Evolutionary conservation across 306 rosid genomes (phyloP).

Genomic region (Datisca glomerata): DNA sequence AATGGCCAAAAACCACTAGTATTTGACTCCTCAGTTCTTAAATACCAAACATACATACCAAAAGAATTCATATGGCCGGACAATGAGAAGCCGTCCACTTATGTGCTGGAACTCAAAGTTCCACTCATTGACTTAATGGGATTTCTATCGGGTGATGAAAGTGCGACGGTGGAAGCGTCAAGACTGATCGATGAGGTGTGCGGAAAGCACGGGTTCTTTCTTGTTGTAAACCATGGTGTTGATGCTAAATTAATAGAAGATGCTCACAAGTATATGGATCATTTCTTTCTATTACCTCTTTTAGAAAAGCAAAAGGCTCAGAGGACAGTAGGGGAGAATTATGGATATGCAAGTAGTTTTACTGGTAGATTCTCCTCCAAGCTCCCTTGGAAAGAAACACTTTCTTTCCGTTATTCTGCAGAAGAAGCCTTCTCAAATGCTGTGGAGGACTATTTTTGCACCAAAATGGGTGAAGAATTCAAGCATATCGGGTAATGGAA

Average conservation of each 20-base stretch:
- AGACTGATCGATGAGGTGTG: background rate
- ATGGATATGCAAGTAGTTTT: slow-evolving; percentile 57
- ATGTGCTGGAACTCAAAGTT: background rate
- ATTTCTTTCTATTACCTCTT: slow-evolving; percentile 40
- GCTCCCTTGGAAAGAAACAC: slow-evolving; percentile 60
- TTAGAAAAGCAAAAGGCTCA: slow-evolving; percentile 43
- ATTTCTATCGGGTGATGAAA: background rate
- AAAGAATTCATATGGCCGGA: background rate
- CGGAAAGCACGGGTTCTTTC: too few relatives aligned
- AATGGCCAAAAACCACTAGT: too few relatives aligned
- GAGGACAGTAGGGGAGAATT: slow-evolving; percentile 49
- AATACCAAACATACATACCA: background rate
- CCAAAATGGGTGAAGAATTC: slow-evolving; percentile 30
- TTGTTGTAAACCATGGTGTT: too few relatives aligned
- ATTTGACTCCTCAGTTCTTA: background rate
- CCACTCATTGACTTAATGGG: background rate
- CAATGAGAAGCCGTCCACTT: background rate
- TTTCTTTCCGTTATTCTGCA: too few relatives aligned
- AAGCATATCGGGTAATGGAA: slow-evolving; percentile 29
- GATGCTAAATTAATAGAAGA: too few relatives aligned
- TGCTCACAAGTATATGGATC: slow-evolving; percentile 36
- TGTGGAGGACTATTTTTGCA: slow-evolving; percentile 8
- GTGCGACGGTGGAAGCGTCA: background rate
- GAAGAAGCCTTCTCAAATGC: too few relatives aligned
- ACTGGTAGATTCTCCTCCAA: slow-evolving; percentile 44